Base-by-base conservation (phyloP, 2,329 filamentous ascomycete species). In the Cytospora leucostoma region DNA sequence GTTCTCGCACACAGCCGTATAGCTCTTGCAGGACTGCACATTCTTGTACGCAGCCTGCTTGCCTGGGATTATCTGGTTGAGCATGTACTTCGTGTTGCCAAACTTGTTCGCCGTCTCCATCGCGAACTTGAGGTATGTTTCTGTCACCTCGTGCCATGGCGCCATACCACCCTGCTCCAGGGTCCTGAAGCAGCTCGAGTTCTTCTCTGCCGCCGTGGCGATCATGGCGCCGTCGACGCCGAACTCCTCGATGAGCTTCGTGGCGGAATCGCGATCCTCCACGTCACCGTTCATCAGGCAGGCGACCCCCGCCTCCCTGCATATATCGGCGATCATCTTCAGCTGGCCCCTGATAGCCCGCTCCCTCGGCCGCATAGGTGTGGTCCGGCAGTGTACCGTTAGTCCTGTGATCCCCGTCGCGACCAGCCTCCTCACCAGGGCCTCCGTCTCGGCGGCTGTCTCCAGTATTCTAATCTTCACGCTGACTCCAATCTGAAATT, bases 261-360 rank as follows among this genome's bases (percentile, higher is more conserved):
- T 72, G 0, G 88, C 94, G 64, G 96, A 81, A 57, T 92, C 89
- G 61, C 91, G 85, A 44, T 81, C 86, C 61, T 83, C 86, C 0
- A 99, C 93, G 71, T 99, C 95, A 55, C 95, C 95, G 72, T 99
- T 99, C 88, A 98, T 93, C 49, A 98, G 77, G 72, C 94, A 97
- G 10, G 94, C 93, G 2, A 99, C 93, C 34, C 94, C 94, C 12
- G 88, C 88, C 68, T 93, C 88, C 67, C 84, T 88, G 72, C 95
- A 99, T 1, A 97, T 82, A 6, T 87, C 80, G 0, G 85, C 89
- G 54, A 99, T 83, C 91, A 97, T 96, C 63, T 83, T 84, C 65
- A 99, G 80, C 76, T 97, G 93, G 32, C 88, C 88, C 19, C 95
- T 86, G 64, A 98, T 92, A 3, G 94, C 95, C 32, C 87, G 84